Percentiles rank a stretch among this genome's conserved stretches.
These are phyloP conservation scores for Keithomyces neogunnii DNA, from an alignment of 2,329 filamentous ascomycete species.

Conservation along the genomic window DNA sequence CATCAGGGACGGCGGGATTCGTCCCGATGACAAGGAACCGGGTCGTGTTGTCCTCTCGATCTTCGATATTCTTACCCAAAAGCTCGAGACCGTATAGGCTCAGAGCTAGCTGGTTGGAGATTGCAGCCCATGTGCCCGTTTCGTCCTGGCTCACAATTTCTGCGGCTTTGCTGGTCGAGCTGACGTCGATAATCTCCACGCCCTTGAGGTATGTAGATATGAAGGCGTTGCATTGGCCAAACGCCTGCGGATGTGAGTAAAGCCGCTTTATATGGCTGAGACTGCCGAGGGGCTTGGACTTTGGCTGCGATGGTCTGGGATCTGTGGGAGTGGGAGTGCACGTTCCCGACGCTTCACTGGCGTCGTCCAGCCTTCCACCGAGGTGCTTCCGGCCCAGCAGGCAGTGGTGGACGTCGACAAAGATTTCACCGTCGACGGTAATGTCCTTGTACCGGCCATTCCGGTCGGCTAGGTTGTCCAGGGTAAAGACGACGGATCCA, in stretches of 20 bases:
- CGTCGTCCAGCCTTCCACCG: conserved; percentile 19
- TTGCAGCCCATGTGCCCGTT: conserved; percentile 60
- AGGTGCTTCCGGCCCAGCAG: conserved; percentile 51
- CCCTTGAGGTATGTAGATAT: conserved; percentile 60
- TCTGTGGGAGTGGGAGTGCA: conserved; percentile 40
- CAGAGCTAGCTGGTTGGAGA: conserved; percentile 69
- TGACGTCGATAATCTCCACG: conserved; percentile 74
- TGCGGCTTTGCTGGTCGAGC: conserved; percentile 78
- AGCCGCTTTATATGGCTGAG: conserved; percentile 62
- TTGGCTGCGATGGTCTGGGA: conserved; percentile 35
- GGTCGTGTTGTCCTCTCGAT: conserved; percentile 68
- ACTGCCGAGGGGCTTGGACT: conserved; percentile 37
- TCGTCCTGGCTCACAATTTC: conserved; percentile 59
- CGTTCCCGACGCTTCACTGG: conserved; percentile 30
- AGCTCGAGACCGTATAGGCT: conserved; percentile 58
- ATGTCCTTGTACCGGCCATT: conserved; percentile 56
- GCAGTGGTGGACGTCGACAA: conserved; percentile 82
- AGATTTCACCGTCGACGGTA: conserved; percentile 72
- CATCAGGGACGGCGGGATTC: conserved; percentile 17
- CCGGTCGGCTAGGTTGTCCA: conserved; percentile 80
- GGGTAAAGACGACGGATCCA: conserved; percentile 80
- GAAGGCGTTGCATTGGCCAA: conserved; percentile 80
- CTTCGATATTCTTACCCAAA: conserved; percentile 63
- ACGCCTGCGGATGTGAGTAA: conserved; percentile 92
- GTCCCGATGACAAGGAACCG: conserved; percentile 61